Base-by-base conservation (phyloP, 768 basidiomycete genomes). In the Exsudoporus frostii region DNA sequence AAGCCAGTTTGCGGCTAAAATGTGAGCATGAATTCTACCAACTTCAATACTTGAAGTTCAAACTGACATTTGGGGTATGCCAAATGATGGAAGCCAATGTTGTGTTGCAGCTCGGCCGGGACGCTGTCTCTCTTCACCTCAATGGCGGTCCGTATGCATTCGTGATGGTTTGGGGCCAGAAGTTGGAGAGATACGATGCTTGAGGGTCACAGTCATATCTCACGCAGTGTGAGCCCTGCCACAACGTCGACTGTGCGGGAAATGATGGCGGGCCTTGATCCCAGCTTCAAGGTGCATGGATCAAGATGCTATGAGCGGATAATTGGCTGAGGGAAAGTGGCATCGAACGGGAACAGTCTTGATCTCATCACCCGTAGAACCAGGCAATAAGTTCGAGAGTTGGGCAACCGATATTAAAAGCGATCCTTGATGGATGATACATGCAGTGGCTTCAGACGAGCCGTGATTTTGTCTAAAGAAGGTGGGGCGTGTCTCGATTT, bases 381-480 rank as follows among this genome's bases (percentile, higher is more conserved):
- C 24, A 22, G 45, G 24, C n/a, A 58, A 42, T 33, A 41, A 43
- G 53, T 51, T 61, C 47, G 9, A 36, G 17, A 74, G 27, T 65
- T 62, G 24, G 73, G 73, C 34, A 74, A 61, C 45, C 71, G 73
- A 32, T 54, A 57, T 60, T 20, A 57, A 58, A 56, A 57, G 20
- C 15, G 25, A 27, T 32, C 55, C 58, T 51, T 60, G 58, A 68
- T 62, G 58, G 51, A 48, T 55, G 57, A 37, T 50, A 37, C 43
- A 29, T 46, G 40, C 9, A 53, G 54, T 54, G 50, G 69, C 64
- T 54, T 72, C 60, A 88, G 61, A 56, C 77, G 86, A 38, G 87
- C 83, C 30, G 83, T 81, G 53, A 90, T 90, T 63, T 90, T 84
- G 58, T 88, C 88, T 54, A 91, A 80, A 24, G 88, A 90, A 20